Evolutionary conservation across 352 stramenopile genomes (phyloP).

Genomic region (Pythium phragmiticola): DNA sequence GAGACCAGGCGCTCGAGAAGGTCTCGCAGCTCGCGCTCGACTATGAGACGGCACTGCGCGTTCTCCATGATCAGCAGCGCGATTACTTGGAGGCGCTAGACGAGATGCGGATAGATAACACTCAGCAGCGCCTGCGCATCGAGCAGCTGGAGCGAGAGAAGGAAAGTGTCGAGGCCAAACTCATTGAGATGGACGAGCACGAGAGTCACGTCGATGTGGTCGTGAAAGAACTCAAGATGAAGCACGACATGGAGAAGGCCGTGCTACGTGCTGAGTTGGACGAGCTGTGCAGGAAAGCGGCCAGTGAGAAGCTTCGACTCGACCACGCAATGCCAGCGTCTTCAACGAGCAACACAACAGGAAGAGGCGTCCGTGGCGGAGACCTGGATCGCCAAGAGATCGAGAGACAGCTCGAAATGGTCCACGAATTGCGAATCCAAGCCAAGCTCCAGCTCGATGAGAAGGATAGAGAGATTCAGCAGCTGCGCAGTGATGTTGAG

Average conservation of each 20-base stretch:
- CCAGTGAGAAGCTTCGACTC: slow-evolving; percentile 29
- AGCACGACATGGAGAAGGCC: slow-evolving; percentile 57
- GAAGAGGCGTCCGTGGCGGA: background rate
- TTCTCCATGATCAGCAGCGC: slow-evolving; percentile 52
- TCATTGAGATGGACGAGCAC: slow-evolving; percentile 76
- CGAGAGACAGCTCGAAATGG: slow-evolving; percentile 54
- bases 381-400: slow-evolving; percentile 37
- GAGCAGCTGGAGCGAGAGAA: slow-evolving; percentile 62
- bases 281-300: slow-evolving; percentile 39
- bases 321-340: background rate
- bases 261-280: slow-evolving; percentile 45
- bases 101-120: slow-evolving; percentile 68
- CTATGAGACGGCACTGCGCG: slow-evolving; percentile 41
- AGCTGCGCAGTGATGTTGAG: slow-evolving; percentile 61
- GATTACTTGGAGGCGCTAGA: slow-evolving; percentile 56
- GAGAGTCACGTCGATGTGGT: slow-evolving; percentile 57
- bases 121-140: slow-evolving; percentile 45
- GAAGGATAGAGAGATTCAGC: slow-evolving; percentile 51
- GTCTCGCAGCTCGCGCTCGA: slow-evolving; percentile 40
- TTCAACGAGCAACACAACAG: background rate
- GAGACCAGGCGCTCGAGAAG: slow-evolving; percentile 39
- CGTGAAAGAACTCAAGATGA: slow-evolving; percentile 40
- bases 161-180: slow-evolving; percentile 45
- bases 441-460: slow-evolving; percentile 62
- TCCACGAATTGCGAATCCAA: slow-evolving; percentile 66